Evolutionary conservation across 2,329 filamentous ascomycete species (phyloP).

Genomic region (Helicocarpus griseus): DNA sequence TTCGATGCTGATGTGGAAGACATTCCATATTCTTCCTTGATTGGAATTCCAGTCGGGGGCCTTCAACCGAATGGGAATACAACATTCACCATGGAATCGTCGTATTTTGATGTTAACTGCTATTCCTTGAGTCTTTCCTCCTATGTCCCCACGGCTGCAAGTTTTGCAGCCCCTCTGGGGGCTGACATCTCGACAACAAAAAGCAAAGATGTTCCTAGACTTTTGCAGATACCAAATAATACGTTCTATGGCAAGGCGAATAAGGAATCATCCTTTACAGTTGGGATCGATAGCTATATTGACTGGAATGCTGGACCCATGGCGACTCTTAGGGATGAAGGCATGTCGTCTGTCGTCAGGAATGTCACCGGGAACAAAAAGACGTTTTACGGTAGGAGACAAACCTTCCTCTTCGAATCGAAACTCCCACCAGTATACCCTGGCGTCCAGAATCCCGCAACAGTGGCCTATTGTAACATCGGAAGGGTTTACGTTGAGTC

Average conservation of each 20-base stretch:
- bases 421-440: neutral
- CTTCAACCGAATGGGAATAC: conserved; percentile 1
- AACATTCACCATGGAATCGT: conserved; percentile 9
- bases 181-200: neutral
- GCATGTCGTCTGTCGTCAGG: neutral
- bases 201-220: neutral
- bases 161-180: neutral
- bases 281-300: neutral
- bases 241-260: neutral
- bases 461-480: conserved; percentile 5
- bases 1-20: neutral
- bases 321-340: conserved; percentile 2
- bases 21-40: conserved; percentile 4
- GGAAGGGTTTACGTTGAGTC: conserved; percentile 9
- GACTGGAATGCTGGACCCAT: neutral
- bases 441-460: neutral
- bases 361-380: conserved; percentile 7
- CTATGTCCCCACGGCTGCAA: neutral
- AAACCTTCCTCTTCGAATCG: conserved; percentile 7
- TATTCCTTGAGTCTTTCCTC: neutral
- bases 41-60: conserved; percentile 4
- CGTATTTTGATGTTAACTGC: conserved; percentile 10
- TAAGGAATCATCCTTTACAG: neutral
- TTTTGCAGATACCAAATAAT: neutral
- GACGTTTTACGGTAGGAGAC: neutral